A percentile compares a stretch with the other conserved stretches of the same genome.
Conservation (phyloP, 805 yeast genomes). For the Saturnispora mendoncae region DNA sequence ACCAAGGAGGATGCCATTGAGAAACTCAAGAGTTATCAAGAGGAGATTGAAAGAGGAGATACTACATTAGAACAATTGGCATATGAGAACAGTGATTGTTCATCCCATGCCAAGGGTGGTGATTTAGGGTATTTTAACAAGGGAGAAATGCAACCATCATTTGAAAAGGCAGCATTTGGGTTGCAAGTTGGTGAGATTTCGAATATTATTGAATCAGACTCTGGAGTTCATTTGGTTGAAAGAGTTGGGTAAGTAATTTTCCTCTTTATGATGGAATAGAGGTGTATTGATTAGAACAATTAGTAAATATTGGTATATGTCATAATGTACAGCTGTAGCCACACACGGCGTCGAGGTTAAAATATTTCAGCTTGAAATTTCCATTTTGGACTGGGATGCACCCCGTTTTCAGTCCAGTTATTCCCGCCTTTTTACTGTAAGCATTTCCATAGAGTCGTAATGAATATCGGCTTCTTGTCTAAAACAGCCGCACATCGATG, state of each 20-base stretch:
- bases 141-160: slow-evolving; percentile 93
- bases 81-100: slow-evolving; percentile 76
- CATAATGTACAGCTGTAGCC: too few species aligned
- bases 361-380: too few species aligned
- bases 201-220: slow-evolving; percentile 76
- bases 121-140: slow-evolving; percentile 83
- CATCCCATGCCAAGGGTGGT: slow-evolving; percentile 79
- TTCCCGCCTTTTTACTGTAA: too few species aligned
- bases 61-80: slow-evolving; percentile 66
- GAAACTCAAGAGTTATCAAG: slow-evolving; percentile 48
- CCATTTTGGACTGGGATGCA: too few species aligned
- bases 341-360: too few species aligned
- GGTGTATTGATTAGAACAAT: too few species aligned
- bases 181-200: slow-evolving; percentile 78
- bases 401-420: too few species aligned
- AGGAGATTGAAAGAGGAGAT: slow-evolving; percentile 55
- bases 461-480: background rate
- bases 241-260: slow-evolving; percentile 52
- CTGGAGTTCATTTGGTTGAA: slow-evolving; percentile 84
- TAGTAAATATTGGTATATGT: too few species aligned
- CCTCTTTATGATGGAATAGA: background rate
- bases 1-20: slow-evolving; percentile 77
- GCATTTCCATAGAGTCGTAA: too few species aligned
- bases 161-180: slow-evolving; percentile 80
- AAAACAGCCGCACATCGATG: background rate